Percentiles rank a stretch among this genome's conserved stretches.
These are phyloP conservation scores for Aspergillus eucalypticola DNA, from an alignment of 2,329 filamentous ascomycete genomes.

Conservation along the genomic window DNA sequence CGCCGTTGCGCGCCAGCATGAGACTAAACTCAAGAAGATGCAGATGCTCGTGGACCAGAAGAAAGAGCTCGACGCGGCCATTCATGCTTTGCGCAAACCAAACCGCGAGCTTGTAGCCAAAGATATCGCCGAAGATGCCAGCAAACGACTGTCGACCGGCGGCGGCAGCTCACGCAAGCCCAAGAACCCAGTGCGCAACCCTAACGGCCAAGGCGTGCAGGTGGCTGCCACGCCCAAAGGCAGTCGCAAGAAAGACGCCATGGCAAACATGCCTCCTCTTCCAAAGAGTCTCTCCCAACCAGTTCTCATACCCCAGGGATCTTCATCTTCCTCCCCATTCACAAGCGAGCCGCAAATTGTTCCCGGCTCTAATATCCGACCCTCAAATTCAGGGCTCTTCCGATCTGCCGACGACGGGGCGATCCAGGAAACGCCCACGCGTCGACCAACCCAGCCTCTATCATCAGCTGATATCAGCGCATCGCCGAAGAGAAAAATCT, in stretches of 20 bases:
- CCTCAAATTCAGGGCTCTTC: constrained; percentile 29
- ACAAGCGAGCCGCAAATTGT: constrained; percentile 33
- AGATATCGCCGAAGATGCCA: constrained; percentile 47
- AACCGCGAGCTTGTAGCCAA: constrained; percentile 49
- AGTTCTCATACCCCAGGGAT: constrained; percentile 28
- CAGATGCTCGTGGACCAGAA: constrained; percentile 49
- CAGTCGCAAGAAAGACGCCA: constrained; percentile 36
- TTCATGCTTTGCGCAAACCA: constrained; percentile 49
- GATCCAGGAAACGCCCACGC: constrained; percentile 45
- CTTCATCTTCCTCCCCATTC: constrained; percentile 25
- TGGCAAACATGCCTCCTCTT: constrained; percentile 28
- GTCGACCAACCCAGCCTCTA: constrained; percentile 30
- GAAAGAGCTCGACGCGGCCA: constrained; percentile 51
- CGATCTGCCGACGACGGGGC: constrained; percentile 20
- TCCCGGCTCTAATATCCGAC: constrained; percentile 34
- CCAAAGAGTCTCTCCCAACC: constrained; percentile 31
- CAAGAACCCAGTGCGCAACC: constrained; percentile 45
- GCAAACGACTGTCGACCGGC: constrained; percentile 34
- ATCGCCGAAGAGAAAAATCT: constrained; percentile 14
- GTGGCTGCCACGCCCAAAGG: constrained; percentile 52
- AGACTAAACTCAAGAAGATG: constrained; percentile 49
- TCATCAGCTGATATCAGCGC: constrained; percentile 17
- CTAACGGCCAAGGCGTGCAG: constrained; percentile 46
- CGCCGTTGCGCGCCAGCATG: constrained; percentile 46
- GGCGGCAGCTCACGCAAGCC: constrained; percentile 39